Base-by-base conservation (phyloP, 2,329 filamentous ascomycete genomes). In the Herpotrichia juniperi region DNA sequence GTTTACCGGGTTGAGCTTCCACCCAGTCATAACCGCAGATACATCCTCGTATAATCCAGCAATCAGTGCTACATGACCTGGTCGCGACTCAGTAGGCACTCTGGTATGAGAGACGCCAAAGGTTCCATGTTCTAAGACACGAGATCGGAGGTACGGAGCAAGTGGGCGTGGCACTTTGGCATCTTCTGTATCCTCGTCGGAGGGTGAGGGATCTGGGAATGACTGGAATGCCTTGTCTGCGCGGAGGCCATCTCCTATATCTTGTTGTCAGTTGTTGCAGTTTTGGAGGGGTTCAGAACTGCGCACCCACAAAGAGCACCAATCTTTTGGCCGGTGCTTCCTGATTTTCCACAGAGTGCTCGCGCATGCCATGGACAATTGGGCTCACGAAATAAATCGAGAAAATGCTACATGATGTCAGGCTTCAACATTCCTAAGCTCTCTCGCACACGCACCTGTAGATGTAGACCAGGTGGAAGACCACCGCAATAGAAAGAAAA, bases 341-440 rank as follows among this genome's bases (percentile, higher is more conserved):
- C 45, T 83, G 77, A 49, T 87, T 81, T 53, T 92, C 84, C 31
- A 96, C 81, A 40, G 80, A 78, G 75, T 91, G 93, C 54, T 92
- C 83, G 67, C 84, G 86, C 94, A 99, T 99, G 69, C 94, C 94
- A 79, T 88, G 90, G 48, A 97, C 94, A 63, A 99, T 94, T 19
- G 94, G 94, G 72, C 92, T 97, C 70, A 97, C 92, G 71, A 99
- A 99, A 77, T 99, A 97, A 59, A 97, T 94, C 74, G 97, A 93
- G 77, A 99, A 99, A 68, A 97, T 97, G 54, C 92, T 96, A 42
- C 25, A 39, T 8, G 6, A 25, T 21, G 45, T 65, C 28, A 60
- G 44, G 53, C 24, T 26, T 21, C 12, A n/a, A 10, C 24, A 24
- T 30, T 54, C 45, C 37, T 14, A 6, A 3, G 10, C 10, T 25